Conservation (phyloP, 441 rosid species). For the Populus hybrid region DNA sequence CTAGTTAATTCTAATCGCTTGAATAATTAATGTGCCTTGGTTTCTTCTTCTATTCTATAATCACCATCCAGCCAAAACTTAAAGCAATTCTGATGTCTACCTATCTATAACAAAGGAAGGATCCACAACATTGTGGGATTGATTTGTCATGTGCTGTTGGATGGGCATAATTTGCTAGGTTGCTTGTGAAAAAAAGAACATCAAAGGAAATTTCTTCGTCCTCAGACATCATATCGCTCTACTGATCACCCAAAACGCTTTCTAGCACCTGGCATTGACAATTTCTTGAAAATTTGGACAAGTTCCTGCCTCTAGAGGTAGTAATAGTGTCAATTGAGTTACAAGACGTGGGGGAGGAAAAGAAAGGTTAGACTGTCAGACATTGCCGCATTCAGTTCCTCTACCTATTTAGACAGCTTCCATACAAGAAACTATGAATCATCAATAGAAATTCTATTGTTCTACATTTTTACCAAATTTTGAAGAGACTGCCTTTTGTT, state of each 20-base stretch:
- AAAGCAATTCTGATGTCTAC: not conserved
- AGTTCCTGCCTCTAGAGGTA: not conserved
- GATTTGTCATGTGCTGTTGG: not conserved
- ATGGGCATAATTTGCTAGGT: not conserved
- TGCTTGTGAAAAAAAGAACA: not conserved
- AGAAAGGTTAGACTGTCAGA: no score
- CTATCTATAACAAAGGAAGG: not conserved
- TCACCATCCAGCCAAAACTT: not conserved
- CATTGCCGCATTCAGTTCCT: not conserved
- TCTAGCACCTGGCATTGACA: not conserved
- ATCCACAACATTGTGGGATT: not conserved
- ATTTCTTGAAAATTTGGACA: not conserved
- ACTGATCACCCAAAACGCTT: not conserved
- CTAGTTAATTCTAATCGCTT: not conserved
- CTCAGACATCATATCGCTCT: not conserved
- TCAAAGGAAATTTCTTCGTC: not conserved
- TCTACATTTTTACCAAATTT: not conserved
- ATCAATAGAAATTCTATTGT: not conserved
- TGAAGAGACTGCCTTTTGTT: not conserved
- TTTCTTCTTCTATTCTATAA: not conserved
- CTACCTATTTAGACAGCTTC: not conserved
- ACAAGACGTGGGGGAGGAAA: not conserved
- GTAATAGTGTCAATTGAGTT: not conserved
- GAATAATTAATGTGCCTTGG: not conserved
- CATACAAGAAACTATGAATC: not conserved